Evolutionary conservation across 2,329 filamentous ascomycete genomes (phyloP).

Genomic region (Teratosphaeria destructans): DNA sequence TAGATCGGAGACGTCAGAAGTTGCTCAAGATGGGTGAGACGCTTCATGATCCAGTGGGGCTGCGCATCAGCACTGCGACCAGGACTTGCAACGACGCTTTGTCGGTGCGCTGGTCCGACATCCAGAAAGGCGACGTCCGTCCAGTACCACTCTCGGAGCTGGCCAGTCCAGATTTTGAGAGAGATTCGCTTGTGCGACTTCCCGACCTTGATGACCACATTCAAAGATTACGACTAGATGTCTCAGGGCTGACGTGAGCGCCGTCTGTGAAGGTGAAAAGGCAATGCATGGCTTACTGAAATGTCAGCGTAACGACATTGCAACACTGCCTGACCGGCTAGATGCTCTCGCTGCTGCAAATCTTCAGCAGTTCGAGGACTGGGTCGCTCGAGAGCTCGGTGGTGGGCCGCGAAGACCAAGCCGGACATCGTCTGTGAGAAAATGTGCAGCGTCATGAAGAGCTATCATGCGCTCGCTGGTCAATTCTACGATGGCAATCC

Average conservation of each 20-base stretch:
- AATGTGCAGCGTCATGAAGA: slow-evolving; percentile 4
- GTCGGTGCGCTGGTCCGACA: slow-evolving; percentile 3
- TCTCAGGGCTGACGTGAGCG: not conserved
- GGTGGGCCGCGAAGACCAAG: slow-evolving; percentile 5
- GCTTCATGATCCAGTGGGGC: not conserved
- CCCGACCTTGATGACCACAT: slow-evolving; percentile 13
- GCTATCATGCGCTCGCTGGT: slow-evolving; percentile 12
- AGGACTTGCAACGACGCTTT: not conserved
- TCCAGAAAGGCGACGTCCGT: slow-evolving; percentile 3
- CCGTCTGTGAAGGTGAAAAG: slow-evolving; percentile 4
- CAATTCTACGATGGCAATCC: slow-evolving; percentile 35
- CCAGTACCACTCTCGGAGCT: slow-evolving; percentile 4
- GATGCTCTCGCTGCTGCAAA: slow-evolving; percentile 6
- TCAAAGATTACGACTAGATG: not conserved
- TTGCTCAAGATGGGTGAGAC: slow-evolving; percentile 4
- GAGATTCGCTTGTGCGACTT: slow-evolving; percentile 7
- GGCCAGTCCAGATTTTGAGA: slow-evolving; percentile 5
- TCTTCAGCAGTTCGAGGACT: slow-evolving; percentile 10
- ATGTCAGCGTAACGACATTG: not conserved
- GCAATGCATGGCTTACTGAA: no score
- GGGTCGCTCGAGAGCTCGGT: slow-evolving; percentile 9
- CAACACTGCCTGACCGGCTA: slow-evolving; percentile 6
- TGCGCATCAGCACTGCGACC: not conserved
- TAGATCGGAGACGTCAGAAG: slow-evolving; percentile 16
- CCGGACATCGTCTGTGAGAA: slow-evolving; percentile 2